Conservation (phyloP, 2,329 filamentous ascomycete species). For the Sclerotiophoma versabilis region DNA sequence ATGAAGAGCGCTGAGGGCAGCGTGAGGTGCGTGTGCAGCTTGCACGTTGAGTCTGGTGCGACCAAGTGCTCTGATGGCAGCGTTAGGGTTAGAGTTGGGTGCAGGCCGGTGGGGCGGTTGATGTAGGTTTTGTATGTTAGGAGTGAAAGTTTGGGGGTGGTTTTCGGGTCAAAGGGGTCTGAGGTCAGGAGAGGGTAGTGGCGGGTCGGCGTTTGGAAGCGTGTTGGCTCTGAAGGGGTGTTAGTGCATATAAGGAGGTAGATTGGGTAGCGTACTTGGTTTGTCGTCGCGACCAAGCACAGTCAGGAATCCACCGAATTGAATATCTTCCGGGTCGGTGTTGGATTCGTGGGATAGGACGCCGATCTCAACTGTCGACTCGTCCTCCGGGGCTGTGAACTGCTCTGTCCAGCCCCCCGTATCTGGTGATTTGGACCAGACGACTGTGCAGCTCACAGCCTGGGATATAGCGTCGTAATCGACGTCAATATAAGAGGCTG, state of each 20-base stretch:
- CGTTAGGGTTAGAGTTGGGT: conserved; percentile 80
- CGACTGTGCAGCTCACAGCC: conserved; percentile 68
- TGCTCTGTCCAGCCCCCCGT: conserved; percentile 60
- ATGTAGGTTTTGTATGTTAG: conserved; percentile 68
- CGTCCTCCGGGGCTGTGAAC: conserved; percentile 39
- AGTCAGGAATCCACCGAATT: conserved; percentile 77
- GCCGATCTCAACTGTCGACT: conserved; percentile 78
- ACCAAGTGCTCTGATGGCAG: conserved; percentile 62
- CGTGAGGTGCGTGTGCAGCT: conserved; percentile 80
- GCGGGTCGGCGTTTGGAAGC: conserved; percentile 87
- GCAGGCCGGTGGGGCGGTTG: conserved; percentile 76
- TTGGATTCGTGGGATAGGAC: conserved; percentile 72
- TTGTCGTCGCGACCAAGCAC: conserved; percentile 78
- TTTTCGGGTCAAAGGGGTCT: conserved; percentile 31
- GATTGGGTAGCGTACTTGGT: conserved; percentile 57
- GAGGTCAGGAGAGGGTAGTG: conserved; percentile 65
- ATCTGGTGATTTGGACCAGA: conserved; percentile 59
- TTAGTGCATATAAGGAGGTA: neutral
- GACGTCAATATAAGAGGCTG: conserved; percentile 74
- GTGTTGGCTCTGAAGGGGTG: conserved; percentile 65
- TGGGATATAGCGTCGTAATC: conserved; percentile 76
- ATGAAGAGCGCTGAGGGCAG: conserved; percentile 82
- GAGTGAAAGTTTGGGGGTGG: conserved; percentile 22
- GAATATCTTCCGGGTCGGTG: conserved; percentile 74
- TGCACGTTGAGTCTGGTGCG: conserved; percentile 62